Evolutionary conservation across 768 basidiomycete genomes (phyloP), one percentile per base, ranked within the genome.

Genomic region (Trametes cubensis): DNA sequence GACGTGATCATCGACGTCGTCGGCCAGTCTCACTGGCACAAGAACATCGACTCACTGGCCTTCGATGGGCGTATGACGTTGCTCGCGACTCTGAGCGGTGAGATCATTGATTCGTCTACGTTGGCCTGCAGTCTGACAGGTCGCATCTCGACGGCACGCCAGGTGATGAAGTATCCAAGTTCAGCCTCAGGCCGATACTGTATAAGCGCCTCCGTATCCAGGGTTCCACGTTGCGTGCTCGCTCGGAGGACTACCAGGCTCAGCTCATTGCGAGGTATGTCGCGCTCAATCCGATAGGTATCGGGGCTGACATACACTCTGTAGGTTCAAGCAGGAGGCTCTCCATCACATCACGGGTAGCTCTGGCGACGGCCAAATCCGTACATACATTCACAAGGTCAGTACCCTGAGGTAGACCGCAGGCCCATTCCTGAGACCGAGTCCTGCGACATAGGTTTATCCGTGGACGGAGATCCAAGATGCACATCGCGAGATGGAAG

Each of bases 1-100:
- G 83, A 97, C 76, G 81, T 95, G 28, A 77, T 96, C 56, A 81
- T 98, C 66, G 94, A 98, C 74, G 89, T 93, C 65, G 89, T 92
- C 44, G 91, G 90, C 4, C 80, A 81, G 66, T 84, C 78, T 18
- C 90, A 94, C 70, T 92, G 88, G 81, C 78, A 79, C 42, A 83
- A 84, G 74, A 94, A 94, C 71, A 75, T 94, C 39, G 82, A 88
- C 26, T 78, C 84, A 0, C 71, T 94, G 54, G 90, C 86, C 8
- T 52, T 83, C 38, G 91, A 93, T 70, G 91, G 90, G 0, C 78
- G 86, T 46, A 90, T 93, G 89, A 85, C 83, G 3, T 75, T 90
- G 67, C 75, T 92, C 44, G 81, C 83, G 7, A 49, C 85, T 6
- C 69, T 92, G 60, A 88, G 89, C 67, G 92, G 90, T 90, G 72